phyloP scores from a whole-genome alignment of 2,329 filamentous ascomycete species.

The Talaromyces atroroseus region DNA sequence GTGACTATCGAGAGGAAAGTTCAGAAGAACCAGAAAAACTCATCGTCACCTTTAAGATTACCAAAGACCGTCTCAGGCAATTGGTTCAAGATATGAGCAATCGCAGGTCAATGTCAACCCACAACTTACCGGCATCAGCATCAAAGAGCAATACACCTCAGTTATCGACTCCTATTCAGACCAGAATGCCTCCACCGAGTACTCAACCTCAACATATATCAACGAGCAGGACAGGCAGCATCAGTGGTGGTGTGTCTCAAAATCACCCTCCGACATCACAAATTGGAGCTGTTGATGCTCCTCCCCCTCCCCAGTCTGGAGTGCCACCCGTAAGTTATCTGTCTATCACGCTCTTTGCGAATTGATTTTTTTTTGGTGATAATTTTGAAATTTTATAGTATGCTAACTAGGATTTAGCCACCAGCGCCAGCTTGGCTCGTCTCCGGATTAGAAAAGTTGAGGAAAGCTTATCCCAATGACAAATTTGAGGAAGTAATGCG shows the following conservation, averaged over 20 bases:
- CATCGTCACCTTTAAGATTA: constrained; percentile 69
- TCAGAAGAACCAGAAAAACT: constrained; percentile 64
- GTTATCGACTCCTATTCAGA: constrained; percentile 46
- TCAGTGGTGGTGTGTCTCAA: constrained; percentile 21
- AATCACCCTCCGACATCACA: constrained; percentile 29
- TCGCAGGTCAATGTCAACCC: constrained; percentile 30
- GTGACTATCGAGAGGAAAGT: constrained; percentile 71
- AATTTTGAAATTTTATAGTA: neutral
- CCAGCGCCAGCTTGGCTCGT: constrained; percentile 82
- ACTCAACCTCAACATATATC: constrained; percentile 22
- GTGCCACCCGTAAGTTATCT: constrained; percentile 39
- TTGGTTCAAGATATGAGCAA: constrained; percentile 53
- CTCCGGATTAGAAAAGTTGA: constrained; percentile 65
- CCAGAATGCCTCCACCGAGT: constrained; percentile 47
- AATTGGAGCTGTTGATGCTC: constrained; percentile 42
- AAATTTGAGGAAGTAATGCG: constrained; percentile 89
- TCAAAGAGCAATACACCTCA: constrained; percentile 44
- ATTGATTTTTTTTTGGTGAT: too few relatives aligned
- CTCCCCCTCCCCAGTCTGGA: constrained; percentile 37
- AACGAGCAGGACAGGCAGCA: constrained; percentile 23
- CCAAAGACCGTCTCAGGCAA: constrained; percentile 65
- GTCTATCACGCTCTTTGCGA: too few relatives aligned
- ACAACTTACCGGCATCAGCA: constrained; percentile 36
- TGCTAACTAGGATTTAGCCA: constrained; percentile 51
- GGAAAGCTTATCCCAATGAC: constrained; percentile 67